Evolutionary conservation across 768 basidiomycete genomes (phyloP), one percentile per base, ranked within the genome.

Genomic region (Peribolospora baueri): DNA sequence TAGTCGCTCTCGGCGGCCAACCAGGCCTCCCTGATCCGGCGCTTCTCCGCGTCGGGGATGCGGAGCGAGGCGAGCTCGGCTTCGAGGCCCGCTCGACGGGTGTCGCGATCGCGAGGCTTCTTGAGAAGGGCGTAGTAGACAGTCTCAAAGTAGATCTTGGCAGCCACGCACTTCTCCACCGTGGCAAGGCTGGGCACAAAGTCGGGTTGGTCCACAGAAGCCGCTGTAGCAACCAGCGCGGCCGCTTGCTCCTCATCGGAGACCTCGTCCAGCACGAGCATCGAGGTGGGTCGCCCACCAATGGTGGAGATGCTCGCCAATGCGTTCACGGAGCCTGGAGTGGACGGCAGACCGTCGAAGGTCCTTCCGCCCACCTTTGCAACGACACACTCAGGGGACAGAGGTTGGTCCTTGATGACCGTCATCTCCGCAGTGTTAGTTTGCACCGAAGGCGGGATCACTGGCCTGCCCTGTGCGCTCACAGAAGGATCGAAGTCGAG

Each of bases 131-230:
- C 80, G 68, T 83, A 90, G 68, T 82, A 90, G 40, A 81, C 73
- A 64, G 83, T 86, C 73, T 85, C 84, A 68, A 97, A 93, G 74
- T 79, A 93, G 70, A 95, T 84, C 65, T 83, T 78, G 46, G 83
- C 79, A 42, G 88, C 81, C 56, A 87, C 84, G 52, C 88, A 85
- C 67, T 83, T 88, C 68, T 98, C 90, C 64, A 95, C 73, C 40
- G 91, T 93, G 47, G 80, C 74, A 55, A 98, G 73, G 54, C 88
- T 90, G 45, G 91, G 88, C 10, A 74, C 77, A 63, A 95, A 81
- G 70, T 66, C 74, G 74, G 53, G 63, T 41, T 55, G 61, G 61
- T 51, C 58, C 41, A 52, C 64, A 46, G 59, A 64, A 53, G 61
- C 46, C 8, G 13, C 42, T 43, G 42, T 8, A 5, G n/a, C 3